Percentiles rank a stretch among this genome's conserved stretches.
phyloP scores from a whole-genome alignment of 495 filamentous ascomycete species.

The Hypoxylon lienhwacheense region DNA sequence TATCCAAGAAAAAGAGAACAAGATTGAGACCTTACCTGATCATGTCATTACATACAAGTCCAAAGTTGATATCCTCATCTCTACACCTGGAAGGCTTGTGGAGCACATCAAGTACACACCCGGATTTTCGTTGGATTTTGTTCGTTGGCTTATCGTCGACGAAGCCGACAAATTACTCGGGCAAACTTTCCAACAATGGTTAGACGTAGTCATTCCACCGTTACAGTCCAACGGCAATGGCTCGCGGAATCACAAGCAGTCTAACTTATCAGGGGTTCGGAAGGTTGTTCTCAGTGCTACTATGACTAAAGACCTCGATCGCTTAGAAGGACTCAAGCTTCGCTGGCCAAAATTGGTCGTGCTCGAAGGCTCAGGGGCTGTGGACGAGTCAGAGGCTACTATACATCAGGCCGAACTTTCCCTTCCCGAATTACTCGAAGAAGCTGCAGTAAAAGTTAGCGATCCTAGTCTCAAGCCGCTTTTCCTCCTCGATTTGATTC shows the following conservation, averaged over 20 bases:
- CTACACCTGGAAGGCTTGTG: slow-evolving; percentile 88
- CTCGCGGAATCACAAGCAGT: slow-evolving; percentile 53
- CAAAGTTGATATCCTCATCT: slow-evolving; percentile 85
- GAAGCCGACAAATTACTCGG: slow-evolving; percentile 91
- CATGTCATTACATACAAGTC: slow-evolving; percentile 66
- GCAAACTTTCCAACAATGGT: slow-evolving; percentile 91
- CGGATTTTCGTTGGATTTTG: slow-evolving; percentile 72
- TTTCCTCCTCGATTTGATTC: slow-evolving; percentile 68
- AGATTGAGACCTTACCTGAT: slow-evolving; percentile 50
- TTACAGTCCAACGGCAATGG: slow-evolving; percentile 54
- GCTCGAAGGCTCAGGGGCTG: slow-evolving; percentile 57
- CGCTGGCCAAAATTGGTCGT: slow-evolving; percentile 74
- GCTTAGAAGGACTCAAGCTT: slow-evolving; percentile 73
- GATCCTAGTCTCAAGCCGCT: slow-evolving; percentile 82
- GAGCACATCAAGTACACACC: slow-evolving; percentile 84
- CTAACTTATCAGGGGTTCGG: slow-evolving; percentile 52
- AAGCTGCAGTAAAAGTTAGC: slow-evolving; percentile 72
- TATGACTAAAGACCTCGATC: slow-evolving; percentile 85
- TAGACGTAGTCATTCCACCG: slow-evolving; percentile 68
- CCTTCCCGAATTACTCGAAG: slow-evolving; percentile 69
- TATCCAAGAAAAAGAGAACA: slow-evolving; percentile 36
- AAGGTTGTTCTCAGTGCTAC: slow-evolving; percentile 90
- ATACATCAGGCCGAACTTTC: slow-evolving; percentile 46
- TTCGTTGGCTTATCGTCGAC: slow-evolving; percentile 88
- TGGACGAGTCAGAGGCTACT: slow-evolving; percentile 35